phyloP scores from a whole-genome alignment of 1,139 yeast species.

The Suhomyces wounanorum region DNA sequence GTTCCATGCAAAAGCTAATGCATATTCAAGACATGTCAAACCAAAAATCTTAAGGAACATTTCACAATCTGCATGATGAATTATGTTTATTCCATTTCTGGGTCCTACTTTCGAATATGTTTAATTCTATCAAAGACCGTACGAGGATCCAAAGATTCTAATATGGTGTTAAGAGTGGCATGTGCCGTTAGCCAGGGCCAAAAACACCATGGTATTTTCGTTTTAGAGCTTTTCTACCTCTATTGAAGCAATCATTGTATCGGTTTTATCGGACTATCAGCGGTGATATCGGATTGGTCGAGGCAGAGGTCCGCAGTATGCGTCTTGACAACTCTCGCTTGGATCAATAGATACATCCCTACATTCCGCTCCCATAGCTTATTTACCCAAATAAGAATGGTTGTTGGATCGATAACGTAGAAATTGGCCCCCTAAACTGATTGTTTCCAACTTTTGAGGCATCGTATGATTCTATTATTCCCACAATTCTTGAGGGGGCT shows the following conservation, averaged over 20 bases:
- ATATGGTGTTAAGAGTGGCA: too few species aligned
- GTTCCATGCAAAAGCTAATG: too few species aligned
- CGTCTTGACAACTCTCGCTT: background rate
- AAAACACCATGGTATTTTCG: background rate
- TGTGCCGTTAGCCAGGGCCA: too few species aligned
- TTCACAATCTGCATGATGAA: too few species aligned
- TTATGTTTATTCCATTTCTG: too few species aligned
- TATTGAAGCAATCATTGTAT: background rate
- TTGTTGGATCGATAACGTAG: background rate
- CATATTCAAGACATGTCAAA: too few species aligned
- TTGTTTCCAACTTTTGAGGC: background rate
- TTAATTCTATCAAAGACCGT: too few species aligned
- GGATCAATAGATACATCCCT: background rate
- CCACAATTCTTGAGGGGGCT: background rate
- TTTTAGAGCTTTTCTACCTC: background rate
- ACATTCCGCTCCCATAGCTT: background rate
- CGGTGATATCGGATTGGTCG: background rate
- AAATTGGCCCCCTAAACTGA: background rate
- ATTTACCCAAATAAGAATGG: background rate
- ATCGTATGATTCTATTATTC: too few species aligned
- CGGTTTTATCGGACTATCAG: background rate
- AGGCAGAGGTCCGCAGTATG: background rate
- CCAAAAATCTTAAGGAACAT: too few species aligned
- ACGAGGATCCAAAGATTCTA: too few species aligned
- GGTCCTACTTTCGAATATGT: too few species aligned